These are phyloP conservation scores for Candida glucosophila DNA, from an alignment of 1,139 yeast genomes.

Conservation along the genomic window DNA sequence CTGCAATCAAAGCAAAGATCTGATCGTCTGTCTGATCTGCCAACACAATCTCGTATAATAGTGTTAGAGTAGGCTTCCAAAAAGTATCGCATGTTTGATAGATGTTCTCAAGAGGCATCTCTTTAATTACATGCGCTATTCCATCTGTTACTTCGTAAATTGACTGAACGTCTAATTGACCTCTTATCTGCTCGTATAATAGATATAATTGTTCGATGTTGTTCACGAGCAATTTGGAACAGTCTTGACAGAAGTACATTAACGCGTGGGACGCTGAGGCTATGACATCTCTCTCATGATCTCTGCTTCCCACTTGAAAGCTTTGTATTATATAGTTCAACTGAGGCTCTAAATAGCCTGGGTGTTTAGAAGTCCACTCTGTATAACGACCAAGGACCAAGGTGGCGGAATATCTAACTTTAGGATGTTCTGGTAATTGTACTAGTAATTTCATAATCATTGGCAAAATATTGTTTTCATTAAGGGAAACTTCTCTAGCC, in stretches of 20 bases:
- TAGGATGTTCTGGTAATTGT: slow-evolving; percentile 76
- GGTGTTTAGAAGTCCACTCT: slow-evolving; percentile 87
- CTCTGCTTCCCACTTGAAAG: slow-evolving; percentile 28
- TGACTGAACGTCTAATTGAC: slow-evolving; percentile 56
- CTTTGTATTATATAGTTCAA: slow-evolving; percentile 79
- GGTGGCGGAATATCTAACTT: slow-evolving; percentile 86
- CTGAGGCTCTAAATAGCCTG: slow-evolving; percentile 74
- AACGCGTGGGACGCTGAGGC: slow-evolving; percentile 91
- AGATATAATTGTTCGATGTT: slow-evolving; percentile 71
- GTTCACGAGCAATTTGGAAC: slow-evolving; percentile 57
- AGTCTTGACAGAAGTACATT: slow-evolving; percentile 92
- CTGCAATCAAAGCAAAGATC: slow-evolving; percentile 43
- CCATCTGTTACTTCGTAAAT: slow-evolving; percentile 83
- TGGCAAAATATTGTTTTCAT: slow-evolving; percentile 66
- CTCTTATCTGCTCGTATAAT: slow-evolving; percentile 60
- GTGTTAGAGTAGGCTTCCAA: slow-evolving; percentile 56
- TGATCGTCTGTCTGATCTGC: slow-evolving; percentile 12
- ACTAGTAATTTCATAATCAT: slow-evolving; percentile 64
- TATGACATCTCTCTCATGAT: slow-evolving; percentile 42
- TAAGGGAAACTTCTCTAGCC: slow-evolving; percentile 81
- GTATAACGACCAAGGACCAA: slow-evolving; percentile 90
- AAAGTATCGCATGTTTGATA: slow-evolving; percentile 42
- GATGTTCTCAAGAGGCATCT: slow-evolving; percentile 32
- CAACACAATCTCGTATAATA: slow-evolving; percentile 26
- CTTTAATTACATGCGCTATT: slow-evolving; percentile 70